Evolutionary conservation across 495 filamentous ascomycete genomes (phyloP), one percentile per base, ranked within the genome.

Genomic region (Trichocladium uniseriatum): DNA sequence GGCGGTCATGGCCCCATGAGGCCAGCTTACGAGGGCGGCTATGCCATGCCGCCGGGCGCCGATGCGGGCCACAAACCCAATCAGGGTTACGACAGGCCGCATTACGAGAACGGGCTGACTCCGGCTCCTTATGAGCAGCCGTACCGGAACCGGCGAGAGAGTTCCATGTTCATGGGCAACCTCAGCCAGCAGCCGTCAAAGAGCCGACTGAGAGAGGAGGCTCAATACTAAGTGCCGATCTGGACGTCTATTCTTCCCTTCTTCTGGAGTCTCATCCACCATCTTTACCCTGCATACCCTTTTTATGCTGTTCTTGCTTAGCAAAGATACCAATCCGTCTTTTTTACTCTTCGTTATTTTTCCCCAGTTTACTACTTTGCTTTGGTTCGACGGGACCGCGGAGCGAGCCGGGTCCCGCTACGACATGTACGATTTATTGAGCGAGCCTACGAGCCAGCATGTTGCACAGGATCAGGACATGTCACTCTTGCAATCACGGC

Each of bases 201-300:
- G 58, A 71, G 72, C 43, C 70, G 68, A 5, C 41, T 74, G 14
- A 61, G 71, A 11, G 72, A 75, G 31, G 70, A 73, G 55, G 60
- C 62, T 7, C 63, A 59, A 38, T 63, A 57, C 19, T 64, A 54
- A 49, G 27, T 4, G 31, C n/a, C n/a, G n/a, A n/a, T n/a, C n/a
- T n/a, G n/a, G n/a, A n/a, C n/a, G n/a, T n/a, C n/a, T n/a, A n/a
- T n/a, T n/a, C n/a, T 27, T 27, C 24, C 8, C 8, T 27, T 27
- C 24, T 27, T 27, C 24, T 27, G 24, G 24, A 8, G 24, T 4
- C 24, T 27, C 24, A 27, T 27, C 24, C 24, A 27, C 2, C 18
- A 37, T 35, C 8, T 50, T 52, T 35, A 28, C 42, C 42, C 22
- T 24, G 35, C n/a, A 24, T 15, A 24, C 32, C n/a, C 38, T 21